phyloP scores from a whole-genome alignment of 202 grass and related monocot genomes.

The Musa balbisiana region DNA sequence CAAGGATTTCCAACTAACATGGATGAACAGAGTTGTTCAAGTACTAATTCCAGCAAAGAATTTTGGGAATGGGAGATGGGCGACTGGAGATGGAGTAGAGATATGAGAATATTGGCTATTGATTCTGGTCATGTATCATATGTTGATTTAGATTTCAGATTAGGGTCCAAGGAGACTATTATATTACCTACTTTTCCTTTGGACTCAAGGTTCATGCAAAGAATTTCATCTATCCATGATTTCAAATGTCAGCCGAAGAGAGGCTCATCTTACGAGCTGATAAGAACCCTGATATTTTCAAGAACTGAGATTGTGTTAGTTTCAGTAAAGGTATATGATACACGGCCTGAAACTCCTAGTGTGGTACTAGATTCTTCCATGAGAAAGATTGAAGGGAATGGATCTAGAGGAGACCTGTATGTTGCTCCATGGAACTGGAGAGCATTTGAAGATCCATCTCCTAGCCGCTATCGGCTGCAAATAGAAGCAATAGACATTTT shows the following conservation, averaged over 20 bases:
- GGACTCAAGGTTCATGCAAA: conserved; percentile 96
- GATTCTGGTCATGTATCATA: conserved; percentile 84
- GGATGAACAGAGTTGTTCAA: conserved; percentile 45
- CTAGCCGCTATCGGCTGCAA: conserved; percentile 77
- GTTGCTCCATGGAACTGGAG: conserved; percentile 87
- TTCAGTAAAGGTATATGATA: conserved; percentile 81
- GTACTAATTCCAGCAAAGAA: conserved; percentile 32
- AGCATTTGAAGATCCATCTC: conserved; percentile 73
- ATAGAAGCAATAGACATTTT: conserved; percentile 69
- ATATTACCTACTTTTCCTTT: conserved; percentile 87
- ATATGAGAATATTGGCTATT: conserved; percentile 74
- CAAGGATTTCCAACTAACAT: conserved; percentile 27
- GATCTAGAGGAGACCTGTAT: conserved; percentile 70
- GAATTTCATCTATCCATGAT: conserved; percentile 45
- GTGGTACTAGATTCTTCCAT: conserved; percentile 65
- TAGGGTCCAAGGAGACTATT: conserved; percentile 73
- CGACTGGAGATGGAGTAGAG: conserved; percentile 78
- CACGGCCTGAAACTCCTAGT: conserved; percentile 46
- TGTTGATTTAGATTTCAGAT: conserved; percentile 82
- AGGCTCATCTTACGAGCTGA: conserved; percentile 50
- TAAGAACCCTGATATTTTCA: conserved; percentile 80
- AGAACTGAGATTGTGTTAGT: conserved; percentile 64
- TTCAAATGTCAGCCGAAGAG: conserved; percentile 52
- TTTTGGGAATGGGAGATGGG: conserved; percentile 99
- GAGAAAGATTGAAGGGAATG: conserved; percentile 56